Conservation (phyloP, 2,329 filamentous ascomycete genomes). For the Diplodia sapinea region DNA sequence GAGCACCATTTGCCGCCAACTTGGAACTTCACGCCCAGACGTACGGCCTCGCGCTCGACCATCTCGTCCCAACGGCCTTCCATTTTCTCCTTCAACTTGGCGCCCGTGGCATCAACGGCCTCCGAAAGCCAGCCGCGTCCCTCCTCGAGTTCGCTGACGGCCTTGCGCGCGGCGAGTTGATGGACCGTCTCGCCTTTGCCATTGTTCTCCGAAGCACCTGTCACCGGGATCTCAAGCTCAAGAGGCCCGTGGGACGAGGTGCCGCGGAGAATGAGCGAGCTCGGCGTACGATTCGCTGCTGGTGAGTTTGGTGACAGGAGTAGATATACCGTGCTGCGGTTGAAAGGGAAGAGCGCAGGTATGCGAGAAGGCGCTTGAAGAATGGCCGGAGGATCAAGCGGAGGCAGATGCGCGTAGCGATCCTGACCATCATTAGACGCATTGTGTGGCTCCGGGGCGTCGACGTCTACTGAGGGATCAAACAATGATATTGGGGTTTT, state of each 20-base stretch:
- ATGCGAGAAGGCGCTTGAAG: slow-evolving; percentile 70
- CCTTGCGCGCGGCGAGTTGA: slow-evolving; percentile 72
- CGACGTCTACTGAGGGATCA: slow-evolving; percentile 55
- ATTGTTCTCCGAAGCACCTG: slow-evolving; percentile 43
- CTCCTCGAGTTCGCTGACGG: slow-evolving; percentile 72
- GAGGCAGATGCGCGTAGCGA: slow-evolving; percentile 60
- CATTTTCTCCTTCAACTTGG: slow-evolving; percentile 49
- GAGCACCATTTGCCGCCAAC: slow-evolving; percentile 74
- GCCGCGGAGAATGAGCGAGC: slow-evolving; percentile 64
- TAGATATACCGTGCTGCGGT: slow-evolving; percentile 68
- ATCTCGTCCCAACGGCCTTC: slow-evolving; percentile 63
- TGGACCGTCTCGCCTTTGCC: slow-evolving; percentile 65
- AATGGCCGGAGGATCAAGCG: slow-evolving; percentile 59
- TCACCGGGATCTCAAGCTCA: slow-evolving; percentile 68
- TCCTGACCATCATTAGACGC: slow-evolving; percentile 38
- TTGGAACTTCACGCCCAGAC: slow-evolving; percentile 69
- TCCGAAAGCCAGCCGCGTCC: slow-evolving; percentile 66
- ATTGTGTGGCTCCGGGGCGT: slow-evolving; percentile 43
- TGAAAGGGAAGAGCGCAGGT: slow-evolving; percentile 70
- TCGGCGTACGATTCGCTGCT: slow-evolving; percentile 52
- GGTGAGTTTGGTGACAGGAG: slow-evolving; percentile 61
- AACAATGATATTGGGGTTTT: slow-evolving; percentile 65
- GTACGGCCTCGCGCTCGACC: slow-evolving; percentile 69
- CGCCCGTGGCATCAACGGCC: slow-evolving; percentile 47
- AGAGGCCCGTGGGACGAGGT: slow-evolving; percentile 64